phyloP scores from a whole-genome alignment of 78 protist species.

The Thecamonas trahens region DNA sequence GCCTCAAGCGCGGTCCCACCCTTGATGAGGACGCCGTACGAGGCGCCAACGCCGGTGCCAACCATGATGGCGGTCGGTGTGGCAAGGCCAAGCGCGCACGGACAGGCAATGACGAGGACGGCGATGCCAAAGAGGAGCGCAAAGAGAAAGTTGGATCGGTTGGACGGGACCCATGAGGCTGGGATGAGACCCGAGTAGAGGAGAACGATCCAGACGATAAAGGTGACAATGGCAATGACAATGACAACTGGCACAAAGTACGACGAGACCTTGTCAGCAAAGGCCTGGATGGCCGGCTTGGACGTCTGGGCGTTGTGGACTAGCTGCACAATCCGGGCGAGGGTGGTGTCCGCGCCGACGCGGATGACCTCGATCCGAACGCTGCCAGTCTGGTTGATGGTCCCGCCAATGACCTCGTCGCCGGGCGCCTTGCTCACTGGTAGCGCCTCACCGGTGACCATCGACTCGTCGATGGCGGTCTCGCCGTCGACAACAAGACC shows the following conservation, averaged over 20 bases:
- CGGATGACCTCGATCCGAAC: slow-evolving; percentile 46
- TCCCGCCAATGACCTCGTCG: slow-evolving; percentile 82
- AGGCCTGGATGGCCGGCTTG: slow-evolving; percentile 19
- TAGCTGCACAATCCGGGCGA: slow-evolving; percentile 18
- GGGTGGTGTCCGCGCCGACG: slow-evolving; percentile 52
- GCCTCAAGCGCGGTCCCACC: slow-evolving; percentile 73
- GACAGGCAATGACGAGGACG: slow-evolving; percentile 86
- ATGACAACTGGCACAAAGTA: slow-evolving; percentile 84
- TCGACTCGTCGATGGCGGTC: slow-evolving; percentile 85
- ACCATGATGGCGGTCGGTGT: slow-evolving; percentile 93
- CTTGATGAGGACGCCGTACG: slow-evolving; percentile 75
- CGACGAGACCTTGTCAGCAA: slow-evolving; percentile 71
- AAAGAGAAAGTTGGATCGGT: slow-evolving; percentile 27
- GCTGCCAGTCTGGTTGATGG: slow-evolving; percentile 60
- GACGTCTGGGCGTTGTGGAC: slow-evolving; percentile 37
- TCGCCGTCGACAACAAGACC: slow-evolving; percentile 56
- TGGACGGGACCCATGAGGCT: too few species aligned
- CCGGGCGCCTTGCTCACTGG: slow-evolving; percentile 65
- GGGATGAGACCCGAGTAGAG: too few species aligned
- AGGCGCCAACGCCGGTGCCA: slow-evolving; percentile 83
- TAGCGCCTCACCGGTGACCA: slow-evolving; percentile 89
- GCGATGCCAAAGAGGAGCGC: slow-evolving; percentile 64
- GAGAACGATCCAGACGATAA: slow-evolving; percentile 7
- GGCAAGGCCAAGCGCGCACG: slow-evolving; percentile 89
- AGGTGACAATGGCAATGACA: slow-evolving; percentile 8